These are phyloP conservation scores for Penicillium sp. DNA, from an alignment of 2,329 filamentous ascomycete genomes.

Conservation along the genomic window DNA sequence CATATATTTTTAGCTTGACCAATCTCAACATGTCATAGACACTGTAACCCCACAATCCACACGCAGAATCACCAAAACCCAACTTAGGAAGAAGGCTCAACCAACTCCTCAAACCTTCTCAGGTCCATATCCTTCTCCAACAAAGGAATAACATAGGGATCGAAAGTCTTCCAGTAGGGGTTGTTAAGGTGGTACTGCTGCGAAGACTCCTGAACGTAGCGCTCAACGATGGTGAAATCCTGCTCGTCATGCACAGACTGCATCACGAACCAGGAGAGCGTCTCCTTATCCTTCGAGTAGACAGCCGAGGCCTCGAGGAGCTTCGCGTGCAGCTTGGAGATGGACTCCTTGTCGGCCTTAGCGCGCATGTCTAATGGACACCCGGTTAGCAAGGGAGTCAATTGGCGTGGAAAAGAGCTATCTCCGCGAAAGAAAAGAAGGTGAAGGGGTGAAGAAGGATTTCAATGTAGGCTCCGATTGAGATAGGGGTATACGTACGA, in stretches of 20 bases:
- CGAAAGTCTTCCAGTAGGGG: conserved; percentile 74
- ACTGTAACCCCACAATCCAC: background rate
- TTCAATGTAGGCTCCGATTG: background rate
- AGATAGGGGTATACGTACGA: conserved; percentile 17
- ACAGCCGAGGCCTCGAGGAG: conserved; percentile 72
- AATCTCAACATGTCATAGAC: too few species aligned
- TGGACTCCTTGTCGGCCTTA: conserved; percentile 63
- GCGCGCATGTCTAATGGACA: conserved; percentile 55
- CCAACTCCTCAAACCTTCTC: conserved; percentile 67
- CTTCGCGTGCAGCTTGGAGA: conserved; percentile 68
- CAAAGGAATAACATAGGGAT: conserved; percentile 69
- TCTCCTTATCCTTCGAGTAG: conserved; percentile 71
- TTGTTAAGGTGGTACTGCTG: conserved; percentile 66
- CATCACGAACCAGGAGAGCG: conserved; percentile 72
- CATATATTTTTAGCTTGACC: background rate
- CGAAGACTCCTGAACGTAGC: conserved; percentile 63
- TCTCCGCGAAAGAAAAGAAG: background rate
- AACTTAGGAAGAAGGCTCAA: conserved; percentile 1
- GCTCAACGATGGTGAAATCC: conserved; percentile 73
- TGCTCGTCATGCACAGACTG: conserved; percentile 67
- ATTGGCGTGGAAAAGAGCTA: too few species aligned
- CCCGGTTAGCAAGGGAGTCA: background rate
- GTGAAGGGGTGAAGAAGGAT: too few species aligned
- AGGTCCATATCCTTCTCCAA: conserved; percentile 70
- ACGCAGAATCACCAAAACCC: background rate